Evolutionary conservation across 306 rosid genomes (phyloP).

Genomic region (Lathyrus aphaca): DNA sequence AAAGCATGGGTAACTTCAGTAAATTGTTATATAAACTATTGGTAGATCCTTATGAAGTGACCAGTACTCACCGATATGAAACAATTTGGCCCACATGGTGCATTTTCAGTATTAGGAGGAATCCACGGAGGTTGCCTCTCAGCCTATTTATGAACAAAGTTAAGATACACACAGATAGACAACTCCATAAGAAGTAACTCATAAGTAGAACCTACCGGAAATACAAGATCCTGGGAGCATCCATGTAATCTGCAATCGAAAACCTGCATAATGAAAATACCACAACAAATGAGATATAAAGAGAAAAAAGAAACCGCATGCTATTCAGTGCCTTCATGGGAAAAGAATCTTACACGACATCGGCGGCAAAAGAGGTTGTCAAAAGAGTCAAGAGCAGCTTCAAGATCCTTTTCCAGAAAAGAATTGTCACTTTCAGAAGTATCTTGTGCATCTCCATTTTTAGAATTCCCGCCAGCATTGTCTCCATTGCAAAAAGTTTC

Average conservation of each 20-base stretch:
- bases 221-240: slow-evolving; percentile 97
- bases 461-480: slow-evolving; percentile 55
- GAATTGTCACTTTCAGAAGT: slow-evolving; percentile 58
- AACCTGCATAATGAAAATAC: slow-evolving; percentile 58
- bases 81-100: slow-evolving; percentile 82
- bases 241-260: slow-evolving; percentile 98
- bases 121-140: slow-evolving; percentile 79
- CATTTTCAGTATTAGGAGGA: slow-evolving; percentile 65
- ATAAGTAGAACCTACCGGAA: slow-evolving; percentile 68
- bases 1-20: slow-evolving; percentile 42
- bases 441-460: slow-evolving; percentile 58
- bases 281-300: slow-evolving; percentile 30
- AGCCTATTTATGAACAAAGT: slow-evolving; percentile 62
- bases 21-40: slow-evolving; percentile 10
- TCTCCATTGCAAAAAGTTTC: slow-evolving; percentile 63
- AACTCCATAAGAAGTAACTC: slow-evolving; percentile 23
- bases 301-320: slow-evolving; percentile 22
- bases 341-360: slow-evolving; percentile 72
- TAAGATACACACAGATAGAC: slow-evolving; percentile 22
- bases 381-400: slow-evolving; percentile 95
- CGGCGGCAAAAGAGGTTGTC: slow-evolving; percentile 98
- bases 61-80: slow-evolving; percentile 67
- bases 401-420: slow-evolving; percentile 90
- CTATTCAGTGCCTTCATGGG: slow-evolving; percentile 25
- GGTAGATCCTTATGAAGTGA: slow-evolving; percentile 26